phyloP scores from a whole-genome alignment of 768 basidiomycete genomes.

The Tulasnella sp. region DNA sequence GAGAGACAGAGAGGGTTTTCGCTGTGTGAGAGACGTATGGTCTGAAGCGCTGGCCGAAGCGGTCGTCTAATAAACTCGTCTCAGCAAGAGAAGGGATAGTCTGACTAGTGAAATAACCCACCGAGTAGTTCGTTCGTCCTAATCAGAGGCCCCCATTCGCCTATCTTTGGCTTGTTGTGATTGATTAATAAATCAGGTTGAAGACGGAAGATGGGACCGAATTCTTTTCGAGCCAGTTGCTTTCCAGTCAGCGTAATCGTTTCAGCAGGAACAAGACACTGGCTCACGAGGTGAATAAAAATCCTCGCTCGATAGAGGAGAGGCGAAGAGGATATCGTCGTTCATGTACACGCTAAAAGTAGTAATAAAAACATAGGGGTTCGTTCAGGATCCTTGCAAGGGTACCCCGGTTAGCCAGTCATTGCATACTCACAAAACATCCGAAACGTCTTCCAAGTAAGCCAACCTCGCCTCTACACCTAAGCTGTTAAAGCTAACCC shows the following conservation, averaged over 20 bases:
- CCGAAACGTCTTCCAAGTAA: slow-evolving; percentile 20
- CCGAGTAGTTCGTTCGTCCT: slow-evolving; percentile 24
- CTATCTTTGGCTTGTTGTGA: neutral
- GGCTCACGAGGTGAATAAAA: slow-evolving; percentile 2
- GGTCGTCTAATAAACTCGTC: slow-evolving; percentile 17
- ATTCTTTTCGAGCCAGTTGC: neutral
- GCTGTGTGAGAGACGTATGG: slow-evolving; percentile 28
- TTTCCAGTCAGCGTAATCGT: slow-evolving; percentile 8
- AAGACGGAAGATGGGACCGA: slow-evolving; percentile 28
- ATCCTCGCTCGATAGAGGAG: neutral
- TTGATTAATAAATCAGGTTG: slow-evolving; percentile 25
- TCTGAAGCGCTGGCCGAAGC: slow-evolving; percentile 26
- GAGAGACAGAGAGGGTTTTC: slow-evolving; percentile 21
- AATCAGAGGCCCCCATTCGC: slow-evolving; percentile 25
- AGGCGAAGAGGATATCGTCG: slow-evolving; percentile 28
- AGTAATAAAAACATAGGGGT: neutral
- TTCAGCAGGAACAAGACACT: neutral
- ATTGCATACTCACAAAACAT: slow-evolving; percentile 21
- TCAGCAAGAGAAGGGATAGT: neutral
- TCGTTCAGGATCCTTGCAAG: neutral
- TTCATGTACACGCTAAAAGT: slow-evolving; percentile 23
- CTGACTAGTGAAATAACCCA: neutral
- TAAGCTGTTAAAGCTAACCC: slow-evolving; percentile 27
- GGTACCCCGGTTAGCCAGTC: neutral
- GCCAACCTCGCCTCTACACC: slow-evolving; percentile 25